Base-by-base conservation (phyloP, 2,329 filamentous ascomycete genomes). In the Diaporthe citriasiana region DNA sequence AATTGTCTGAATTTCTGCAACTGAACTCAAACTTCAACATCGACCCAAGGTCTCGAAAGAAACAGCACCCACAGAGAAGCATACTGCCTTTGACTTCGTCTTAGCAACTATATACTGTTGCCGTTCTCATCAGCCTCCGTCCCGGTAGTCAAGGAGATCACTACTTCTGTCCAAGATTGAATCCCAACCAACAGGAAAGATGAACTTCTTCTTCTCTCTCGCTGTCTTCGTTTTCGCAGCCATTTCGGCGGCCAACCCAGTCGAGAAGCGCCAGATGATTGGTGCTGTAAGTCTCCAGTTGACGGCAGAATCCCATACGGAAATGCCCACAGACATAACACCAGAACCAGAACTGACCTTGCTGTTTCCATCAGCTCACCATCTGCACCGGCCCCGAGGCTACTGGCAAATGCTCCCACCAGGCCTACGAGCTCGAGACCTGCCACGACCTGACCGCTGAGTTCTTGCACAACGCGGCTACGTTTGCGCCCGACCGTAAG, bases 331-430 rank as follows among this genome's bases (percentile, higher is more conserved):
- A 33, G 17, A 27, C 17, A 30, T 33, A 12, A 3, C 12, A 10
- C 17, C 6, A 42, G 6, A n/a, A 33, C 33, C 22, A n/a, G n/a
- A n/a, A 25, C 45, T 51, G 45, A 51, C 63, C 13, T 19, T 40
- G 22, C 10, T 35, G 13, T 10, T 27, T 9, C 50, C 17, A 12
- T 45, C 73, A 89, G 87, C 74, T 89, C 75, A 83, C 88, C 74
- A 80, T 89, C 70, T 89, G 88, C 82, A 87, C 83, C 38, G 87
- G 87, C 35, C 82, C 83, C 78, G 86, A 89, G 78, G 84, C 84
- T 27, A 88, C 87, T 2, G 87, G 87, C 45, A 76, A 78, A 13
- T 90, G 88, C 81, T 77, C 79, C 60, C 81, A 89, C 77, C 74
- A 81, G 30, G 82, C 85, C 57, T 87, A 87, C 79, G 65, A 83